Conservation (phyloP, 257 asterid genomes). For the Nicotiana obtusifolia region DNA sequence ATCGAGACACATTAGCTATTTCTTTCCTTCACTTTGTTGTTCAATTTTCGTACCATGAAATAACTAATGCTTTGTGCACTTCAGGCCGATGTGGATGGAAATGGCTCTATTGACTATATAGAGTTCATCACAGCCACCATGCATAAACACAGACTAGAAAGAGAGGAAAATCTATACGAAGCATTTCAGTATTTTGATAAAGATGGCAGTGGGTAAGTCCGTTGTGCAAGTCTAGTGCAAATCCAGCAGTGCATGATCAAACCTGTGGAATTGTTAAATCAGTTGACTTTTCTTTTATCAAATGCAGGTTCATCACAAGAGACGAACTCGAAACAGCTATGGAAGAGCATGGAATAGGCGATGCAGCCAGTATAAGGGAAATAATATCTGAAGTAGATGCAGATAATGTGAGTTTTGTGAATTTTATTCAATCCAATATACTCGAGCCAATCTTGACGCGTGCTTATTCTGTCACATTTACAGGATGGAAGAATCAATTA, state of each 20-base stretch:
- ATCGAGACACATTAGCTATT: not conserved
- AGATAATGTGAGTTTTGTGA: constrained; percentile 51
- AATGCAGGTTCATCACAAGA: constrained; percentile 56
- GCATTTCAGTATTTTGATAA: constrained; percentile 75
- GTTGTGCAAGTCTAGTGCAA: not conserved
- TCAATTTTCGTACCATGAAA: not conserved
- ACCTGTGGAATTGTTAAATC: not conserved
- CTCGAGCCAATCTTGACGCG: not conserved
- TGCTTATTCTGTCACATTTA: constrained; percentile 2
- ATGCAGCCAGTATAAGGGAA: constrained; percentile 53
- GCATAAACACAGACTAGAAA: constrained; percentile 80
- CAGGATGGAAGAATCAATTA: constrained; percentile 87
- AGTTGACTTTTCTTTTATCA: not conserved
- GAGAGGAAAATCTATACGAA: constrained; percentile 61
- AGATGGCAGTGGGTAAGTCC: constrained; percentile 70
- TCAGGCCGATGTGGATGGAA: constrained; percentile 92
- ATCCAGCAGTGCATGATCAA: not conserved
- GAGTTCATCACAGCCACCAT: constrained; percentile 88
- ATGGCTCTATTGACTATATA: constrained; percentile 72
- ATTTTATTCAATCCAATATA: not conserved
- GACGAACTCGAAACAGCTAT: constrained; percentile 78
- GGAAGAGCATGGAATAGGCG: constrained; percentile 72
- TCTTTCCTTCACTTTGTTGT: not conserved
- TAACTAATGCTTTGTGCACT: not conserved
- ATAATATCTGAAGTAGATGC: constrained; percentile 79